Evolutionary conservation across 495 filamentous ascomycete genomes (phyloP).

Genomic region (Aspergillus avenaceus): DNA sequence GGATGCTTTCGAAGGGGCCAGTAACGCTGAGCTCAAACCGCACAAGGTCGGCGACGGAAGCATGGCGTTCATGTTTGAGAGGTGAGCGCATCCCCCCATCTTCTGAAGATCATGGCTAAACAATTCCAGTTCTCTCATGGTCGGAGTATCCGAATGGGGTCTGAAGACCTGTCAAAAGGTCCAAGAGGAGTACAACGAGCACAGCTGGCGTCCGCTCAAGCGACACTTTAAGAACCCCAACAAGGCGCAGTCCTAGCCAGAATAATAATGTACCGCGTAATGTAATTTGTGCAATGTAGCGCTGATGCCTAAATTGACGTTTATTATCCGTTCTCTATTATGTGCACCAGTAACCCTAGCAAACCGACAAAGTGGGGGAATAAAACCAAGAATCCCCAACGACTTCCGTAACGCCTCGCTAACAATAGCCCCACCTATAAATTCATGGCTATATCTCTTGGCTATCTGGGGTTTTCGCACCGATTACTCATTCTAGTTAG

Average conservation of each 20-base stretch:
- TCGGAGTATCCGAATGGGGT: constrained; percentile 91
- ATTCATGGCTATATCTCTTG: too few relatives aligned
- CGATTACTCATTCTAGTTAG: too few relatives aligned
- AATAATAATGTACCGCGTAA: neutral
- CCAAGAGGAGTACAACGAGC: constrained; percentile 75
- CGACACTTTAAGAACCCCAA: constrained; percentile 67
- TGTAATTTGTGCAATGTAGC: neutral
- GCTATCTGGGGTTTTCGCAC: too few relatives aligned
- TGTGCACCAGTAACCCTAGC: too few relatives aligned
- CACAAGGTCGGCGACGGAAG: constrained; percentile 58
- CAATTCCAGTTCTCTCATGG: constrained; percentile 68
- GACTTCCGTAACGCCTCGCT: too few relatives aligned
- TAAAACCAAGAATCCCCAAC: too few relatives aligned
- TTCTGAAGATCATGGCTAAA: neutral
- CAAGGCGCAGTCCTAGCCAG: constrained; percentile 18
- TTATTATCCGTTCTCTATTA: too few relatives aligned
- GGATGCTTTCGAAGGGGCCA: constrained; percentile 54
- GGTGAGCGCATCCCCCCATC: constrained; percentile 26
- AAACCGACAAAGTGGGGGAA: too few relatives aligned
- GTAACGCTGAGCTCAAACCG: constrained; percentile 53
- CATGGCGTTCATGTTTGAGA: constrained; percentile 70
- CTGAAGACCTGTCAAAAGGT: constrained; percentile 79
- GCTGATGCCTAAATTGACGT: neutral
- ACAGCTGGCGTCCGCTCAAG: constrained; percentile 80
- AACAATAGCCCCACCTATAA: too few relatives aligned